Evolutionary conservation across 1,284 basidiomycete genomes (phyloP), one percentile per base, ranked within the genome.

Genomic region (Exobasidium cylindrosporum): DNA sequence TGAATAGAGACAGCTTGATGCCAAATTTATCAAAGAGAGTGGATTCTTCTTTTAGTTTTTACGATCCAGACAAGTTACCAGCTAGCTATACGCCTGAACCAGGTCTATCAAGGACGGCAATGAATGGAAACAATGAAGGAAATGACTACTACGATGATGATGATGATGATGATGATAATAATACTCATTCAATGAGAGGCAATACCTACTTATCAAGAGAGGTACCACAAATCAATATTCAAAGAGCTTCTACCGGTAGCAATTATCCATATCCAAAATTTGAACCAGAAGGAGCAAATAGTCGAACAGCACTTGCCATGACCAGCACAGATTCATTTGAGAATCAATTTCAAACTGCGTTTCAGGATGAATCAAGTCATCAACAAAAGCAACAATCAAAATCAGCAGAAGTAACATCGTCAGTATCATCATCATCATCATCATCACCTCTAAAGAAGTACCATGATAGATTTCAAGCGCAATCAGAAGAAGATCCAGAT

Each of bases 11-110:
- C 10, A 50, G 46, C 29, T 24, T 49, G 7, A 47, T 45, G 40
- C 57, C 57, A 40, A 4, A 29, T n/a, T 6, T 28, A n/a, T n/a
- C 46, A 24, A 11, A 31, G 3, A 29, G 13, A 10, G 10, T 40
- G 10, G 67, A 63, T 1, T 69, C 70, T 2, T 66, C 64, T 0
- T 46, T 70, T 40, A 66, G 64, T 3, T 72, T 63, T 53, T 72
- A 72, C 55, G 68, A 70, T 54, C 70, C 68, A 1, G 70, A 72
- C 24, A 30, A 61, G 29, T 58, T 72, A 1, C 26, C 21, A 21
- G 58, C 53, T 23, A 45, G 28, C 44, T 46, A 55, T 35, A 55
- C 54, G n/a, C 54, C 54, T 55, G 54, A 49, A 31, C 43, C 56
- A 4, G 56, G 49, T 49, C 21, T 30, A 24, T 13, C 44, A 11